Percentiles rank a stretch among this genome's conserved stretches.
Conservation (phyloP, 257 asterid species). For the Gentiana straminea region DNA sequence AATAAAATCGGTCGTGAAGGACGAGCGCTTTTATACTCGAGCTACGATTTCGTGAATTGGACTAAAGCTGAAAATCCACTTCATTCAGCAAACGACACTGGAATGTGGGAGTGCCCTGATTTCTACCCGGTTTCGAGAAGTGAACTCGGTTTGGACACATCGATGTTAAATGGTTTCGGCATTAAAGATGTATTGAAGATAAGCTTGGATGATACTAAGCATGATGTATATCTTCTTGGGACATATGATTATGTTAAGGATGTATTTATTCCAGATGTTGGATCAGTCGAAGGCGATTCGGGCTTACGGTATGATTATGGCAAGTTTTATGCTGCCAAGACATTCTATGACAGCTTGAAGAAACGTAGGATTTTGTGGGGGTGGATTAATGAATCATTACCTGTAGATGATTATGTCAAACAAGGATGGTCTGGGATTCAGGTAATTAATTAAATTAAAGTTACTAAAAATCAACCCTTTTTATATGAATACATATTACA, state of each 20-base stretch:
- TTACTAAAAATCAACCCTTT: too few species aligned
- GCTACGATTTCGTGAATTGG: constrained; percentile 28
- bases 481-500: too few species aligned
- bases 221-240: constrained; percentile 33
- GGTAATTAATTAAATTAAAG: constrained; percentile 7
- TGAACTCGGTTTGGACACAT: constrained; percentile 27
- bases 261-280: constrained; percentile 21
- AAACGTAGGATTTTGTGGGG: constrained; percentile 34
- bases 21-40: constrained; percentile 20
- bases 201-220: constrained; percentile 21
- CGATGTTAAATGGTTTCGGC: constrained; percentile 7
- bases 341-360: constrained; percentile 25
- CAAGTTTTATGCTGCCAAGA: constrained; percentile 40
- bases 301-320: constrained; percentile 40
- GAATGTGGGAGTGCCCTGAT: constrained; percentile 56
- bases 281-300: constrained; percentile 5
- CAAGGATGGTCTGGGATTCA: constrained; percentile 37
- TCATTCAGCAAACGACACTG: constrained; percentile 21
- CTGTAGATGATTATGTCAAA: constrained; percentile 5
- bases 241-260: constrained; percentile 12
- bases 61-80: constrained; percentile 16
- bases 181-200: constrained; percentile 32
- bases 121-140: constrained; percentile 25
- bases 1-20: constrained; percentile 17
- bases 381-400: constrained; percentile 35